phyloP scores from a whole-genome alignment of 371 early-diverging fungal genomes.

The Actinomucor elegans region DNA sequence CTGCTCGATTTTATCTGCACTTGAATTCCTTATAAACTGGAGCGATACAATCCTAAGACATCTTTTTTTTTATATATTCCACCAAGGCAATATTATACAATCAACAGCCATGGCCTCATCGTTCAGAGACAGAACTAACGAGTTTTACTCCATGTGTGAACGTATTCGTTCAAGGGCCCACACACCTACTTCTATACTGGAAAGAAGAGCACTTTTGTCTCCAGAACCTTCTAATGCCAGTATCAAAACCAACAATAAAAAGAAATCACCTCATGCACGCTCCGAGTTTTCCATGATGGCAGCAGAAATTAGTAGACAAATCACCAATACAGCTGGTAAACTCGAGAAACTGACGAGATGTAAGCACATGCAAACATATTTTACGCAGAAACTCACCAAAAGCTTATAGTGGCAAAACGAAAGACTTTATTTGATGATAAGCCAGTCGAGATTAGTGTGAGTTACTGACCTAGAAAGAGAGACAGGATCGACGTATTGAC shows the following conservation, averaged over 20 bases:
- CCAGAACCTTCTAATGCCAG: constrained; percentile 8
- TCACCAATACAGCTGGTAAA: constrained; percentile 62
- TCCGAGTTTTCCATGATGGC: constrained; percentile 68
- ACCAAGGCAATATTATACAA: too few relatives aligned
- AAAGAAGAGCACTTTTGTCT: constrained; percentile 38
- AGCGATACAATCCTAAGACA: too few relatives aligned
- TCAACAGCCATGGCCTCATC: constrained; percentile 12
- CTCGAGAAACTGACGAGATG: constrained; percentile 67
- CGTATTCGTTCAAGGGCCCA: constrained; percentile 41
- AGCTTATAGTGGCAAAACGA: constrained; percentile 65
- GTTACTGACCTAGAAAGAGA: too few relatives aligned
- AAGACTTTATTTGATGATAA: constrained; percentile 75
- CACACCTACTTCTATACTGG: constrained; percentile 22
- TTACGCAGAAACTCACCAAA: background rate
- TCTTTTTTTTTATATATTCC: too few relatives aligned
- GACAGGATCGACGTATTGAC: too few relatives aligned
- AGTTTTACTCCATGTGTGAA: constrained; percentile 51
- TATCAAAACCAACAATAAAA: constrained; percentile 10
- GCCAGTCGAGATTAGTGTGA: constrained; percentile 72
- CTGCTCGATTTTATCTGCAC: too few relatives aligned
- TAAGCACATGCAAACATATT: constrained; percentile 20
- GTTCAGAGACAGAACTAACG: constrained; percentile 54
- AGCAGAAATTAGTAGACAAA: constrained; percentile 63
- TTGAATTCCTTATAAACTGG: too few relatives aligned
- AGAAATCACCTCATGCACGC: constrained; percentile 23